Evolutionary conservation across 768 basidiomycete genomes (phyloP).

Genomic region (Royoungia palumana): DNA sequence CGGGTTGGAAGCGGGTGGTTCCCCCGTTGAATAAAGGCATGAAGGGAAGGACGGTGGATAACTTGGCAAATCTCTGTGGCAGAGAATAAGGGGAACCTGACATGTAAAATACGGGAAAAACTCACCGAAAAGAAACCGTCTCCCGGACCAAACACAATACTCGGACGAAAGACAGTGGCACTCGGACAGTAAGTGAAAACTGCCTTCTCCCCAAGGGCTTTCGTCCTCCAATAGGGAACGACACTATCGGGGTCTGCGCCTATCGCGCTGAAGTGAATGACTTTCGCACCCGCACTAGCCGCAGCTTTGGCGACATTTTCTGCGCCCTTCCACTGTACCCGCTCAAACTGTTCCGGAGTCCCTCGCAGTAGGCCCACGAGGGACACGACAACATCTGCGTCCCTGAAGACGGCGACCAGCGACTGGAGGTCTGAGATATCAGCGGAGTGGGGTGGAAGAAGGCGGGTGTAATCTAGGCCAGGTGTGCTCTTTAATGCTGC

Average conservation of each 20-base stretch:
- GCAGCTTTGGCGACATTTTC: slow-evolving; percentile 61
- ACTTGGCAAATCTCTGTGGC: slow-evolving; percentile 55
- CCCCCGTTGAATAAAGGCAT: slow-evolving; percentile 80
- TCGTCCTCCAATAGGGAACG: slow-evolving; percentile 60
- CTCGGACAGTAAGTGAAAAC: slow-evolving; percentile 41
- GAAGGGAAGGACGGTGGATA: slow-evolving; percentile 61
- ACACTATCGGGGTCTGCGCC: slow-evolving; percentile 59
- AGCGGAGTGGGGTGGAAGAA: slow-evolving; percentile 42
- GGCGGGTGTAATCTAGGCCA: slow-evolving; percentile 30
- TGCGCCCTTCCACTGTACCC: slow-evolving; percentile 62
- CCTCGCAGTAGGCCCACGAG: slow-evolving; percentile 70
- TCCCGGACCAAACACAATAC: slow-evolving; percentile 72
- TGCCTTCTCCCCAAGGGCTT: slow-evolving; percentile 58
- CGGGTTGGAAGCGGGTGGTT: slow-evolving; percentile 61
- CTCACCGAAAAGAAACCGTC: slow-evolving; percentile 73
- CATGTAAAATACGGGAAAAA: not conserved
- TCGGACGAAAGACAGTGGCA: slow-evolving; percentile 66
- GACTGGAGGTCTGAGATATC: slow-evolving; percentile 49
- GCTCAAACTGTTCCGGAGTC: slow-evolving; percentile 47
- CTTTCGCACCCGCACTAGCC: slow-evolving; percentile 49
- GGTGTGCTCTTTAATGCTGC: slow-evolving; percentile 28
- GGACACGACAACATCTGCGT: slow-evolving; percentile 57
- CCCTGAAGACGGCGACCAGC: no score
- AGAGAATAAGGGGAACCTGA: no score
- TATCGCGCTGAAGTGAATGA: slow-evolving; percentile 70